Evolutionary conservation across 495 filamentous ascomycete species (phyloP), one percentile per base, ranked within the genome.

Genomic region (Xylaria curta): DNA sequence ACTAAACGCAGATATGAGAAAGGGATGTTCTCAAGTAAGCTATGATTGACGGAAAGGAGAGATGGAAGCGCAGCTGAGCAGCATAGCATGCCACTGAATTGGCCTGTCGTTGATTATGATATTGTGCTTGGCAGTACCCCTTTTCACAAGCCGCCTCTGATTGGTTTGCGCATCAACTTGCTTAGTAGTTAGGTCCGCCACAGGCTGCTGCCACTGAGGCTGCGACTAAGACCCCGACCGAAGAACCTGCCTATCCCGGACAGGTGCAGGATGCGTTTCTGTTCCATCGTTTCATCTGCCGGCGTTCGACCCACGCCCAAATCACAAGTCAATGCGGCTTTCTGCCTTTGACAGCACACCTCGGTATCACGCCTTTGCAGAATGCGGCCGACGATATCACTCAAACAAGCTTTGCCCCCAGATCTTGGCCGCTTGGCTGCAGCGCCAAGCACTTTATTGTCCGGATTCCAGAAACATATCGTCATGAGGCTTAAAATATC

Each of bases 361-460:
- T 40, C 66, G 26, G 44, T 17, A 61, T 69, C 53, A 69, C 56
- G 21, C 40, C 53, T 60, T 4, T 9, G 21, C 66, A 53, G 66
- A 61, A 21, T 47, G 13, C 36, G 42, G 1, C 49, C 49, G 65
- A 56, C 65, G 36, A 49, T 28, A 56, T n/a, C 44, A 42, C 12
- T 53, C 38, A 61, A 12, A 61, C 28, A 69, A 69, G 66, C 54
- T 61, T 69, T 61, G 1, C 66, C 40, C 66, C 66, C 66, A 13
- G 38, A 5, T 69, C 66, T 69, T 69, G 66, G 66, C 66, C 28
- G 60, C 66, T 69, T 69, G 54, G 66, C 66, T 46, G 66, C 66
- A 69, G 66, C 66, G 66, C 66, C 66, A 69, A 69, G 66, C n/a
- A 24, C 0, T 17, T 60, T 38, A 28, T 44, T 54, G 44, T 38